Percentiles rank a stretch among this genome's conserved stretches.
Evolutionary conservation across 768 basidiomycete genomes (phyloP).

Genomic region (Psilocybe tampanensis): DNA sequence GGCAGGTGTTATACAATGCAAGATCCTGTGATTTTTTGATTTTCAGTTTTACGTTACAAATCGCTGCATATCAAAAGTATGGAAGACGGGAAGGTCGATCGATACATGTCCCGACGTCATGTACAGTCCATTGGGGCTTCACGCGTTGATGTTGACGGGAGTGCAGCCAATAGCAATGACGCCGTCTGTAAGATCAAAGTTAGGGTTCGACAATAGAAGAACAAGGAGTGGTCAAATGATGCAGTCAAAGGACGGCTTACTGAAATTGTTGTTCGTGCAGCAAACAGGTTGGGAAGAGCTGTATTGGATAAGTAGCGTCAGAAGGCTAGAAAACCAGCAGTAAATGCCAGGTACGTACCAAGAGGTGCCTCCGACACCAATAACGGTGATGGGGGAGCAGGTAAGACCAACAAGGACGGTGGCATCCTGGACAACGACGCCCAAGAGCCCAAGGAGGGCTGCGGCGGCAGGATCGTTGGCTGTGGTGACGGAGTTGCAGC

Average conservation of each 20-base stretch:
- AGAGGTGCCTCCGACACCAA: conserved; percentile 22
- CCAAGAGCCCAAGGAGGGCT: conserved; percentile 24
- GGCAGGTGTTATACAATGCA: too few species aligned
- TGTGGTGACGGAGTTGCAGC: conserved; percentile 30
- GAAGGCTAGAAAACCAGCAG: not conserved
- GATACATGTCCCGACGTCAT: too few species aligned
- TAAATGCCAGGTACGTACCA: conserved; percentile 18
- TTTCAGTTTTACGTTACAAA: too few species aligned
- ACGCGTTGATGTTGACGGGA: conserved; percentile 31
- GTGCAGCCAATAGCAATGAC: conserved; percentile 29
- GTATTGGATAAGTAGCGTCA: not conserved
- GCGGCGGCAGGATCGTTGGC: conserved; percentile 14
- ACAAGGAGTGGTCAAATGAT: not conserved
- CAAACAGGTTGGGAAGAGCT: conserved; percentile 32
- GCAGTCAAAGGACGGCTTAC: conserved; percentile 19
- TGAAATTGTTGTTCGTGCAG: conserved; percentile 33
- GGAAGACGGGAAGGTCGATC: too few species aligned
- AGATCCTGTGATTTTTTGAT: too few species aligned
- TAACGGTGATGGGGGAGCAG: conserved; percentile 28
- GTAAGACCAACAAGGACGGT: conserved; percentile 28
- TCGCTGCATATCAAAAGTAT: too few species aligned
- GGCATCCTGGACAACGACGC: conserved; percentile 23
- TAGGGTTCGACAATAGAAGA: not conserved
- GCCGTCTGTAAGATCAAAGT: conserved; percentile 21
- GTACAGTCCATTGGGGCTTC: not conserved